Evolutionary conservation across 2,329 filamentous ascomycete species (phyloP).

Genomic region (Colletotrichum shisoi): DNA sequence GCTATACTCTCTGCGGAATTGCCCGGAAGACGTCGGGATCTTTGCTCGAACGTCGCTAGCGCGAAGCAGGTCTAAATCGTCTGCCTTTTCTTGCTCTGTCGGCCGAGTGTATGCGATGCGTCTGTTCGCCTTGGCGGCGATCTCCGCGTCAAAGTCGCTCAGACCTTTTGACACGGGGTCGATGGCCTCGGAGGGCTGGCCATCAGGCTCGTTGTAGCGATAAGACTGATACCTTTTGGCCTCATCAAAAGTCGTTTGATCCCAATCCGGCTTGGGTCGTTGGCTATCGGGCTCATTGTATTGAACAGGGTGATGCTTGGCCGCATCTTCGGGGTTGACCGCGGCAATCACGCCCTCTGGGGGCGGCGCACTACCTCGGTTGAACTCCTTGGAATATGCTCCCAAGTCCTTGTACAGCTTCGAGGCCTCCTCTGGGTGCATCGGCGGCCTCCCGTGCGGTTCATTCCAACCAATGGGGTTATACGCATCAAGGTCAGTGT

Average conservation of each 20-base stretch:
- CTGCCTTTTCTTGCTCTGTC: conserved; percentile 39
- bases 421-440: conserved; percentile 47
- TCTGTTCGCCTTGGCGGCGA: conserved; percentile 47
- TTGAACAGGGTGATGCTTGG: conserved; percentile 30
- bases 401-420: conserved; percentile 51
- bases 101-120: conserved; percentile 11
- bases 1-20: conserved; percentile 35
- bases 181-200: conserved; percentile 43
- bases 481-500: conserved; percentile 38
- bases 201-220: conserved; percentile 49
- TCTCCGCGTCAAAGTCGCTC: conserved; percentile 51
- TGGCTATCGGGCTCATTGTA: conserved; percentile 38
- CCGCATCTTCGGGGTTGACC: conserved; percentile 28
- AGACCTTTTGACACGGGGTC: conserved; percentile 50
- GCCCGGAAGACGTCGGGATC: conserved; percentile 31
- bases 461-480: conserved; percentile 42
- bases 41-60: conserved; percentile 41
- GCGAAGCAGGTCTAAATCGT: conserved; percentile 43
- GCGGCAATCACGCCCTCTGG: conserved; percentile 22
- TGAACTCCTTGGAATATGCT: conserved; percentile 45
- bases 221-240: conserved; percentile 52
- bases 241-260: conserved; percentile 49
- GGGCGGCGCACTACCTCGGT: conserved; percentile 40
- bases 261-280: conserved; percentile 48
- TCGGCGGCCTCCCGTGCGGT: conserved; percentile 37